Percentiles rank a stretch among this genome's conserved stretches.
Evolutionary conservation across 192 early-diverging fungal species (phyloP).

Genomic region (Thamnidium elegans): DNA sequence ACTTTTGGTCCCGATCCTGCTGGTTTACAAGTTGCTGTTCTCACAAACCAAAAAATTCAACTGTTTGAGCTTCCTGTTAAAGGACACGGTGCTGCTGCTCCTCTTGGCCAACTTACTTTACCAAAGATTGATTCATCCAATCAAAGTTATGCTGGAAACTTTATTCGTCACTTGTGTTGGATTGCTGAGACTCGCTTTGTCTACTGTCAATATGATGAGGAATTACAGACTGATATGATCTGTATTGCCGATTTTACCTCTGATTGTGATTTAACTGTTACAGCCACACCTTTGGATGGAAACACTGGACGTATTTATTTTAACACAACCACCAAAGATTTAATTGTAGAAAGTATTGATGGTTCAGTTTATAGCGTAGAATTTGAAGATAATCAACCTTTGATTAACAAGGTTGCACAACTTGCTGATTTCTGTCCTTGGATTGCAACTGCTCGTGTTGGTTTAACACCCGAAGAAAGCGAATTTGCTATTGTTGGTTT

Average conservation of each 20-base stretch:
- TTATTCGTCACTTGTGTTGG: conserved; percentile 69
- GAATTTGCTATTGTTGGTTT: conserved; percentile 65
- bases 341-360: conserved; percentile 42
- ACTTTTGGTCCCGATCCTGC: conserved; percentile 59
- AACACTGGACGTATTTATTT: conserved; percentile 38
- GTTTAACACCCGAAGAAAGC: not conserved
- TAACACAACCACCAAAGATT: conserved; percentile 20
- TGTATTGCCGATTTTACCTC: conserved; percentile 42
- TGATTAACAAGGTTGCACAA: conserved; percentile 19
- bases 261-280: conserved; percentile 22
- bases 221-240: conserved; percentile 36
- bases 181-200: conserved; percentile 48
- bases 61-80: conserved; percentile 24
- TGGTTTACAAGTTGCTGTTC: conserved; percentile 71
- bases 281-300: conserved; percentile 32
- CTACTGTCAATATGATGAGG: conserved; percentile 50
- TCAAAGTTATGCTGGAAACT: not conserved
- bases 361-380: conserved; percentile 42
- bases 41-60: conserved; percentile 48
- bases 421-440: conserved; percentile 54
- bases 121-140: not conserved
- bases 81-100: conserved; percentile 6
- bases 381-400: conserved; percentile 11
- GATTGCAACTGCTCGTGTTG: conserved; percentile 37
- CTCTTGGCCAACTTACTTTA: conserved; percentile 1